Percentiles rank a stretch among this genome's conserved stretches.
Evolutionary conservation across 345 rosid genomes (phyloP).

Genomic region (Arabidopsis suecica): DNA sequence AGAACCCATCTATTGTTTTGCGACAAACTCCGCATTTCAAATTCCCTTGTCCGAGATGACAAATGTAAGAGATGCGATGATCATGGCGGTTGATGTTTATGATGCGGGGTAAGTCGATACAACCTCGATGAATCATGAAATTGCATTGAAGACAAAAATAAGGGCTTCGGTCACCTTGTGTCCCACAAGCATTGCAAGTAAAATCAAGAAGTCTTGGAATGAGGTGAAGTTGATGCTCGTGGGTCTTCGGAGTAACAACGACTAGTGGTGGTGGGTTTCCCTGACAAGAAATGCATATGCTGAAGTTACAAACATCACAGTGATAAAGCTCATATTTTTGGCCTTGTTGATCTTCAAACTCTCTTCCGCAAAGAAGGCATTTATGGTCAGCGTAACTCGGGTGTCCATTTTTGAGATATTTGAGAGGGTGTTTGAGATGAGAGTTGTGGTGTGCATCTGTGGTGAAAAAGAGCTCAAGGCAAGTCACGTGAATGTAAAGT

Average conservation of each 20-base stretch:
- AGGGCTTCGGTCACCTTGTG: background rate
- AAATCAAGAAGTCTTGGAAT: background rate
- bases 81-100: background rate
- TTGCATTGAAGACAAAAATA: constrained; percentile 1
- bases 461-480: background rate
- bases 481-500: background rate
- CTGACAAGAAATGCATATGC: background rate
- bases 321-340: background rate
- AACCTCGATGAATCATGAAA: background rate
- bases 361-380: background rate
- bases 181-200: background rate
- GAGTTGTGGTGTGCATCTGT: background rate
- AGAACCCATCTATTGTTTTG: background rate
- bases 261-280: background rate
- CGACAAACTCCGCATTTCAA: background rate
- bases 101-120: background rate
- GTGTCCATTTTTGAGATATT: background rate
- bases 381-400: background rate
- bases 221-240: background rate
- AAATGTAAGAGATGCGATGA: background rate
- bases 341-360: background rate
- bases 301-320: background rate
- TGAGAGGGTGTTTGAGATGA: background rate
- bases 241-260: background rate
- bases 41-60: background rate